Evolutionary conservation across 2,329 filamentous ascomycete genomes (phyloP), one percentile per base, ranked within the genome.

Genomic region (Coniochaeta prunicola): DNA sequence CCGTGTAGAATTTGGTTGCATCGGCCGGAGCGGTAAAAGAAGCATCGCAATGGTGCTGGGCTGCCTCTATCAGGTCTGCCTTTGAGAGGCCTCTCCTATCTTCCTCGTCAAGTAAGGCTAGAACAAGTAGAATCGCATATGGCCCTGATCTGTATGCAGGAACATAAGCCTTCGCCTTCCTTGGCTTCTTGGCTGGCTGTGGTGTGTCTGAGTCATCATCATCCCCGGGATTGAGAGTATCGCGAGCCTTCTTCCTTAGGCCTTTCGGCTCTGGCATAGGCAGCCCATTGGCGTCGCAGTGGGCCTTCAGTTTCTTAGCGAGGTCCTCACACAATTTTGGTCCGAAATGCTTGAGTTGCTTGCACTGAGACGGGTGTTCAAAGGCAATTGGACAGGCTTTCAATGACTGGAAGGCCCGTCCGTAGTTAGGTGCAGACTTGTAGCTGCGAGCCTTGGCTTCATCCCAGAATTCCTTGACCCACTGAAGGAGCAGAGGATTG

Each of bases 381-480:
- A 91, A 90, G 1, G 74, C 73, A 40, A 91, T 75, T 0, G 90
- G 90, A 63, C 89, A 92, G 13, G 83, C 83, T 71, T 87, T 90
- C 70, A 94, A 82, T 2, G 90, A 89, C 59, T 90, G 81, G 67
- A 91, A 91, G 1, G 90, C 90, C 65, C 87, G 85, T 63, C 84
- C 88, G 71, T 92, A 93, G 0, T 83, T 86, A n/a, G 80, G 83
- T 26, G 85, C 74, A 24, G 87, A 88, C 69, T 90, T 91, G 19
- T 84, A 83, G 67, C 88, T 90, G 53, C 81, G 82, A 64, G 90
- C 84, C 55, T 81, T 79, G 13, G 88, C 89, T 42, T 81, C 70
- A 50, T 92, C 87, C 56, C 88, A 80, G 88, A 87, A 91, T 75
- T 92, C 88, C 67, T 89, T 87, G 56, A 92, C 84, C 85, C 88